These are phyloP conservation scores for Buxus sempervirens DNA, from an alignment of 164 flowering plant genomes.

Conservation along the genomic window DNA sequence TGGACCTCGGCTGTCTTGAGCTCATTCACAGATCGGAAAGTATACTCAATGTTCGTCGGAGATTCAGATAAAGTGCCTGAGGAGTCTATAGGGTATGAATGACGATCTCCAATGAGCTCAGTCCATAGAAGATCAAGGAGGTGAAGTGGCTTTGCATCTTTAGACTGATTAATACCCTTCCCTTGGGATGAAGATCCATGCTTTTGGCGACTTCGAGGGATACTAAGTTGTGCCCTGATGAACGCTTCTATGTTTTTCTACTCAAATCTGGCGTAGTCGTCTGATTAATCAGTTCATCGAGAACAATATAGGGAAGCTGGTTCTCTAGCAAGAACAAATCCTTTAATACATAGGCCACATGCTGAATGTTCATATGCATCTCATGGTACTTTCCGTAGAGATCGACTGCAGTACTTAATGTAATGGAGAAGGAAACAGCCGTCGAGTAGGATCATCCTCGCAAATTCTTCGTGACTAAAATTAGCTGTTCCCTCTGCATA, in stretches of 20 bases:
- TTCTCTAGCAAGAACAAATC: not conserved
- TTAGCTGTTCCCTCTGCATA: not conserved
- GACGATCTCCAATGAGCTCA: not conserved
- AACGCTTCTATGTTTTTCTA: too few species aligned
- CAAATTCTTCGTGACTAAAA: not conserved
- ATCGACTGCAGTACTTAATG: not conserved
- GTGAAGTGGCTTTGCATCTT: not conserved
- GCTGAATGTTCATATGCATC: not conserved
- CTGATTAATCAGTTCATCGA: not conserved
- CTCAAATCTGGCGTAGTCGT: too few species aligned
- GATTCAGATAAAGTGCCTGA: too few species aligned
- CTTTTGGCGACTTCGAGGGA: too few species aligned
- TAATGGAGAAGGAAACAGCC: not conserved
- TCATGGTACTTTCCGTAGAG: not conserved
- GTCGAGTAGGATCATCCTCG: not conserved
- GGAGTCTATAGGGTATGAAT: too few species aligned
- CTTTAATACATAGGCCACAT: not conserved
- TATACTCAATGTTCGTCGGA: not conserved
- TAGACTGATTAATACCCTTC: too few species aligned
- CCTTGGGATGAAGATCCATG: too few species aligned
- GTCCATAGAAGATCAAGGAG: slow-evolving; percentile 3
- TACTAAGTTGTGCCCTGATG: too few species aligned
- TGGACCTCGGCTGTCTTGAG: not conserved
- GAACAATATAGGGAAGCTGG: not conserved
- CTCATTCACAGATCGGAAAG: not conserved